These are phyloP conservation scores for Ceratobasidium papillatum DNA, from an alignment of 1,284 basidiomycete species.

Conservation along the genomic window DNA sequence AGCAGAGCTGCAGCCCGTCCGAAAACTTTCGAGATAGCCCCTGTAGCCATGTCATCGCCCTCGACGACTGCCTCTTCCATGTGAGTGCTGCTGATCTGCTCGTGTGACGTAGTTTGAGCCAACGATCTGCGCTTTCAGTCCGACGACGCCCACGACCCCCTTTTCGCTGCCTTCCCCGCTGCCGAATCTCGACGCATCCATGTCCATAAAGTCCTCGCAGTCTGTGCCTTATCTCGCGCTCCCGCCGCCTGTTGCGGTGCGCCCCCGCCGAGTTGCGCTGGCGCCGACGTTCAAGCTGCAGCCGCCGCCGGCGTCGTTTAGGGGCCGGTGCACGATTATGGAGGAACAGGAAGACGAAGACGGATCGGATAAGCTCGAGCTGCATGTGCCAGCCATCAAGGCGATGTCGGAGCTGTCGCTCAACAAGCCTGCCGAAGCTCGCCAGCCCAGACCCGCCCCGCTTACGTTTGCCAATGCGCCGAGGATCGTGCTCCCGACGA, in stretches of 20 bases:
- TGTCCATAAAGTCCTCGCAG: conserved; percentile 5
- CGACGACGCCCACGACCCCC: conserved; percentile 40
- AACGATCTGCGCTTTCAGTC: not conserved
- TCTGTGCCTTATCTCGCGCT: conserved; percentile 31
- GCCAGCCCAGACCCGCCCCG: conserved; percentile 7
- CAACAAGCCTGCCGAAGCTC: conserved; percentile 2
- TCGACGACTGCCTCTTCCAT: conserved; percentile 37
- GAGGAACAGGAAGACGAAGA: conserved; percentile 37
- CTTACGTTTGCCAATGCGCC: not conserved
- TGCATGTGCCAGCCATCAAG: conserved; percentile 1
- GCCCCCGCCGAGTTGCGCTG: conserved; percentile 24
- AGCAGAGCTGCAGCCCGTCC: not conserved
- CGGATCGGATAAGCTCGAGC: conserved; percentile 14
- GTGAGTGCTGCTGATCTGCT: not conserved
- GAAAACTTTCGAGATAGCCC: conserved; percentile 7
- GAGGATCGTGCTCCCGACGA: not conserved
- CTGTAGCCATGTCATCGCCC: conserved; percentile 33
- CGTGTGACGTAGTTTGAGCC: not conserved
- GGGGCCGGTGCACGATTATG: conserved; percentile 23
- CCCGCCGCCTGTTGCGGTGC: conserved; percentile 20
- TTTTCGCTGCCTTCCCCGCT: conserved; percentile 32
- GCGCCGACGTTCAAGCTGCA: conserved; percentile 31
- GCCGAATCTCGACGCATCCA: not conserved
- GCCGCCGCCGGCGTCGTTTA: conserved; percentile 19
- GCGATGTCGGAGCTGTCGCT: conserved; percentile 22